A percentile compares a stretch with the other conserved stretches of the same genome.
Evolutionary conservation across 192 early-diverging fungal genomes (phyloP).

Genomic region (Radiomyces spectabilis): DNA sequence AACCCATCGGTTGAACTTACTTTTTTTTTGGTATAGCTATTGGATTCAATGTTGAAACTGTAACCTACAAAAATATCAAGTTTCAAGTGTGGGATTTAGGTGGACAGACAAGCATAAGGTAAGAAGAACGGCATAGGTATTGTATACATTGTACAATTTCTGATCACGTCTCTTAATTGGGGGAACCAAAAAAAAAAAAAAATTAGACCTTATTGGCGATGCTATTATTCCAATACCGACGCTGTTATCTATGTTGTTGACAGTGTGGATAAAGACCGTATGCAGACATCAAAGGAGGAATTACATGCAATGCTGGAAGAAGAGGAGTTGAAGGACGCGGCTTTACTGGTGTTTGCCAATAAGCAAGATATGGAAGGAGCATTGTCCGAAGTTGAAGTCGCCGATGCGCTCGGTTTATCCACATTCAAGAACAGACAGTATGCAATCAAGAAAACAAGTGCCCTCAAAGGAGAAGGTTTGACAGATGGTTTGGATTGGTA

Average conservation of each 20-base stretch:
- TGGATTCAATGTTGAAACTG: constrained; percentile 88
- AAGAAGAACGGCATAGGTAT: neutral
- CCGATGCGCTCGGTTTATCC: constrained; percentile 76
- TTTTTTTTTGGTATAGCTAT: constrained; percentile 42
- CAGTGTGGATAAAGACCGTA: constrained; percentile 83
- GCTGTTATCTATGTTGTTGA: constrained; percentile 98
- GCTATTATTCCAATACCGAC: constrained; percentile 99
- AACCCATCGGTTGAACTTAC: neutral
- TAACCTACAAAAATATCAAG: constrained; percentile 95
- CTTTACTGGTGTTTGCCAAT: constrained; percentile 93
- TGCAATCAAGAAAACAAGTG: constrained; percentile 91
- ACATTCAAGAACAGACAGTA: constrained; percentile 85
- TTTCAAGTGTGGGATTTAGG: constrained; percentile 98
- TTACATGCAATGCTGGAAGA: constrained; percentile 91
- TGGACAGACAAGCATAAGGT: constrained; percentile 64
- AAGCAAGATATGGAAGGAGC: constrained; percentile 98
- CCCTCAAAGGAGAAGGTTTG: constrained; percentile 90
- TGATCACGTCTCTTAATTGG: too few species aligned
- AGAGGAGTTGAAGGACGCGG: constrained; percentile 84
- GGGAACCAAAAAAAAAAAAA: too few species aligned
- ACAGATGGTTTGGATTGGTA: constrained; percentile 92
- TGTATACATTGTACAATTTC: too few species aligned
- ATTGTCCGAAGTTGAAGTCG: constrained; percentile 83
- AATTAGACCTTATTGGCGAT: constrained; percentile 89
- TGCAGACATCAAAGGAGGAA: constrained; percentile 84